These are phyloP conservation scores for Aspergillus sclerotialis DNA, from an alignment of 2,329 filamentous ascomycete genomes.

Conservation along the genomic window DNA sequence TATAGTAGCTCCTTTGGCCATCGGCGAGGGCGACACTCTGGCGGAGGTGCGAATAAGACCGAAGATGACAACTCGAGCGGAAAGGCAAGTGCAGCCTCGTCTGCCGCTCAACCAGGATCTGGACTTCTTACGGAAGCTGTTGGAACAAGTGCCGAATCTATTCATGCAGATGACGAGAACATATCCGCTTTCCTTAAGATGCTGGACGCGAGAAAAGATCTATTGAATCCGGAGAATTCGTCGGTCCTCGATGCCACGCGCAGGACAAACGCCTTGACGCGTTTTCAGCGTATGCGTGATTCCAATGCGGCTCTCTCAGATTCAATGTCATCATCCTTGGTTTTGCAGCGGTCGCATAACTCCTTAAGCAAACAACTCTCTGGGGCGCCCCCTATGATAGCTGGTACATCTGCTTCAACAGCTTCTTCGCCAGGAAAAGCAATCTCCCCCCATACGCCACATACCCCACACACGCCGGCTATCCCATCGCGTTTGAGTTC, in stretches of 20 bases:
- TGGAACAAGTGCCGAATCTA: constrained; percentile 57
- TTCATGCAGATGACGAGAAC: constrained; percentile 79
- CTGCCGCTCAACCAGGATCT: constrained; percentile 62
- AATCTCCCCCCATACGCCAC: constrained; percentile 80
- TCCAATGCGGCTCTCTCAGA: constrained; percentile 85
- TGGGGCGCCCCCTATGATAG: constrained; percentile 54
- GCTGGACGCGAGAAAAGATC: constrained; percentile 80
- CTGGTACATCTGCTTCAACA: constrained; percentile 66
- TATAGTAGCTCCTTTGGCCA: constrained; percentile 95
- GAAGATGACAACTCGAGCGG: constrained; percentile 55
- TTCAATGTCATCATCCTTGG: constrained; percentile 83
- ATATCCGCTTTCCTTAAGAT: constrained; percentile 90
- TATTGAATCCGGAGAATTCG: constrained; percentile 58
- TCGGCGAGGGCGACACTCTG: constrained; percentile 69
- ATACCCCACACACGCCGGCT: constrained; percentile 86
- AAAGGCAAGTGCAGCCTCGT: constrained; percentile 44
- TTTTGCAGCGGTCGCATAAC: constrained; percentile 74
- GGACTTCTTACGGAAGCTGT: constrained; percentile 66
- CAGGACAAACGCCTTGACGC: constrained; percentile 70
- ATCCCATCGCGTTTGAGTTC: constrained; percentile 91
- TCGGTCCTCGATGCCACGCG: constrained; percentile 59
- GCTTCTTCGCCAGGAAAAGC: constrained; percentile 88
- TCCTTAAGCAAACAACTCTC: constrained; percentile 69
- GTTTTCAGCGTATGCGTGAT: constrained; percentile 83
- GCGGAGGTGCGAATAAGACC: constrained; percentile 58